Evolutionary conservation across 495 filamentous ascomycete species (phyloP).

Genomic region (Neurospora sp.): DNA sequence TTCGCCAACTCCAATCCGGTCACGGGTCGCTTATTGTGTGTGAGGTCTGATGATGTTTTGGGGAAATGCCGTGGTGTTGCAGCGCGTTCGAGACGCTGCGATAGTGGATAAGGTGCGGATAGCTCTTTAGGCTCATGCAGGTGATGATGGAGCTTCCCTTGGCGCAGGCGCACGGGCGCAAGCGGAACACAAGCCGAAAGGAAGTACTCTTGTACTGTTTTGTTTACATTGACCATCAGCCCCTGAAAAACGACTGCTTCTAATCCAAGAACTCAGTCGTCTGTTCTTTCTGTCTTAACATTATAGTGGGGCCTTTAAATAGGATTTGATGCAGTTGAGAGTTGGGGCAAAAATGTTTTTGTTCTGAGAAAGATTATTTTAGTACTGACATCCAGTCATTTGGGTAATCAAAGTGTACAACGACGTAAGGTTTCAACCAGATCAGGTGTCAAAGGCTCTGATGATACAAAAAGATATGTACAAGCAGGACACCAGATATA

Average conservation of each 20-base stretch:
- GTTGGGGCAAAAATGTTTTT: neutral
- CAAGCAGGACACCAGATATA: neutral
- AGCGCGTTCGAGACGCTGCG: neutral
- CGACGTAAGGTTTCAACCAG: neutral
- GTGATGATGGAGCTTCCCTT: neutral
- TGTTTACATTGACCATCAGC: neutral
- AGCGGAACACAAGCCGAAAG: neutral
- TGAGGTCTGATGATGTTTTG: neutral
- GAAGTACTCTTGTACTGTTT: neutral
- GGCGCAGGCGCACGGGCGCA: neutral
- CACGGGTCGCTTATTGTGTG: neutral
- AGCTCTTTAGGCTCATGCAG: neutral
- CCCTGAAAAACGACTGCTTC: neutral
- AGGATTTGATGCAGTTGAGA: neutral
- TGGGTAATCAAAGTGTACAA: neutral
- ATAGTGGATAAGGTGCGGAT: neutral
- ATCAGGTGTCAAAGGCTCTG: neutral
- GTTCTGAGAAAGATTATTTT: neutral
- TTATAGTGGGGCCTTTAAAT: neutral
- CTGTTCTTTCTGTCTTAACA: neutral
- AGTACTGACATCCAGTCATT: too few relatives aligned
- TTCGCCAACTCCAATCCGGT: neutral
- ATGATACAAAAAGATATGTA: neutral
- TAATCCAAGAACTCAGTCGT: neutral
- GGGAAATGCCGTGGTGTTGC: neutral